These are phyloP conservation scores for Salix exigua DNA, from an alignment of 345 rosid genomes.

Conservation along the genomic window DNA sequence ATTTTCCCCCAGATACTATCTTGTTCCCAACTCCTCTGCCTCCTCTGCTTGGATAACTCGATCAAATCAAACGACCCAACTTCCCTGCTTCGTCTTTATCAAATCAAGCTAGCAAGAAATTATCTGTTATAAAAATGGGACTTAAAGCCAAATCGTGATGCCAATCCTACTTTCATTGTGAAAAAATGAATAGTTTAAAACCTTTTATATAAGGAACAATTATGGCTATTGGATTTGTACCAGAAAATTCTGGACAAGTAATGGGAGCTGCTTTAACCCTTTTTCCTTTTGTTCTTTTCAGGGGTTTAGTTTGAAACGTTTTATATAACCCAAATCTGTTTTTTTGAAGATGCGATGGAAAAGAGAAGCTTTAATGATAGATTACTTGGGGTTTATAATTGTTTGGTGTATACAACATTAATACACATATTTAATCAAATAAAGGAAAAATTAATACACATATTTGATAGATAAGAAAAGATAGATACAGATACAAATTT, in stretches of 20 bases:
- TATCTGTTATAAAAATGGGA: background rate
- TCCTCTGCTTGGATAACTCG: constrained; percentile 41
- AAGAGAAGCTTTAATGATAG: too few species aligned
- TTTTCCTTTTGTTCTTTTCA: constrained; percentile 54
- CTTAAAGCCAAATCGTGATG: background rate
- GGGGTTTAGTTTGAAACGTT: constrained; percentile 5
- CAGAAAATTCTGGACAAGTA: constrained; percentile 54
- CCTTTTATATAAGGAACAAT: constrained; percentile 61
- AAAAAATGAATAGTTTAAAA: background rate
- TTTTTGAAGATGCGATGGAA: too few species aligned
- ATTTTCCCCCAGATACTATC: constrained; percentile 24
- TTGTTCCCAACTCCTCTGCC: constrained; percentile 49
- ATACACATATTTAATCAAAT: too few species aligned
- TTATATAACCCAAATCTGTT: too few species aligned
- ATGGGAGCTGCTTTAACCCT: constrained; percentile 25
- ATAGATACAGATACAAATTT: too few species aligned
- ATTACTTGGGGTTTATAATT: too few species aligned
- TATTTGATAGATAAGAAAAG: too few species aligned
- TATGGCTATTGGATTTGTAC: constrained; percentile 57
- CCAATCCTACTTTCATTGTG: background rate
- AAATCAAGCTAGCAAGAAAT: constrained; percentile 55
- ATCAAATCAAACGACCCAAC: constrained; percentile 62
- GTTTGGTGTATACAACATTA: too few species aligned
- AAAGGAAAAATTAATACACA: too few species aligned
- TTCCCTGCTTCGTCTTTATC: constrained; percentile 50